phyloP scores from a whole-genome alignment of 2,329 filamentous ascomycete genomes.

The Trichocomaceae sp. region DNA sequence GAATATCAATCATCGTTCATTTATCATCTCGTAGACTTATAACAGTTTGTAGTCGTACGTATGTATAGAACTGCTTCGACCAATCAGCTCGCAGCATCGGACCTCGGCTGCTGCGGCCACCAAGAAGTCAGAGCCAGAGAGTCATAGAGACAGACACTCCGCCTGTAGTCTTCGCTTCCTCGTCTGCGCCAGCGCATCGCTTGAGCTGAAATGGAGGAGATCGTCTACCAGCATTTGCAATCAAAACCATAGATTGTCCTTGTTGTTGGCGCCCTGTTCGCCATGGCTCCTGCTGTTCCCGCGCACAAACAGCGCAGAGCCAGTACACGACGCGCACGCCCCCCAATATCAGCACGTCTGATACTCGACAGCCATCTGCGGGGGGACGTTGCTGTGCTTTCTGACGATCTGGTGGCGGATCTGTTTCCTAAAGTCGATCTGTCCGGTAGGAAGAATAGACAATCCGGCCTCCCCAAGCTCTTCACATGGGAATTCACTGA shows the following conservation, averaged over 20 bases:
- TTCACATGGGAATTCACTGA: constrained; percentile 1
- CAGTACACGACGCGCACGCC: constrained; percentile 49
- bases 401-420: constrained; percentile 75
- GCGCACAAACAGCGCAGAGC: constrained; percentile 44
- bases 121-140: too few relatives aligned
- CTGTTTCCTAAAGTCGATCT: constrained; percentile 58
- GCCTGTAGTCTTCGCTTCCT: background rate
- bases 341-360: constrained; percentile 70
- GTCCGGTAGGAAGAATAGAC: constrained; percentile 40
- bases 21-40: too few relatives aligned
- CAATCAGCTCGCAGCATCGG: background rate
- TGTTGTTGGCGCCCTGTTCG: background rate
- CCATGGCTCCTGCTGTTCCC: constrained; percentile 7
- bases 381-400: constrained; percentile 78
- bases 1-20: too few relatives aligned
- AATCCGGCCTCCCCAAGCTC: background rate
- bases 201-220: background rate
- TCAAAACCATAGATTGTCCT: background rate
- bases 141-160: too few relatives aligned
- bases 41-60: background rate
- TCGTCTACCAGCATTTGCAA: background rate
- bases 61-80: background rate
- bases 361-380: constrained; percentile 79
- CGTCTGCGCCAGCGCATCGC: background rate
- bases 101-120: background rate